Evolutionary conservation across 2,329 filamentous ascomycete species (phyloP), one percentile per base, ranked within the genome.

Genomic region (Seiridium unicorne): DNA sequence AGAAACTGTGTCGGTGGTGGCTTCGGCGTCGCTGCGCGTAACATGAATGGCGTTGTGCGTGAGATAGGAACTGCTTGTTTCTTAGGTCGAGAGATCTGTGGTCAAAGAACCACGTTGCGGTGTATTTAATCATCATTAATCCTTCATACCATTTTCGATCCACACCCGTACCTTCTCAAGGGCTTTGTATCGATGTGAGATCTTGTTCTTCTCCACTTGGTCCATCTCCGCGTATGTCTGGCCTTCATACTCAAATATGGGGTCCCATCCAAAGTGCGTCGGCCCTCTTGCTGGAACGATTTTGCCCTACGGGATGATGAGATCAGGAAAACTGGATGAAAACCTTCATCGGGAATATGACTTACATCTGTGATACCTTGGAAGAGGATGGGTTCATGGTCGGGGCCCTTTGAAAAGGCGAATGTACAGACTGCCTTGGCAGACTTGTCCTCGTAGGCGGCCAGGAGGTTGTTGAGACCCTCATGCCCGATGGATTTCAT

Each of bases 211-310:
- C 72, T 88, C 86, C 8, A 74, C 77, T 75, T 90, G 93, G 56
- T 92, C 90, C 95, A 99, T 99, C 79, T 99, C 95, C 35, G 95
- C 95, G 73, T 96, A 86, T 79, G 95, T 99, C 77, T 92, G 81
- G 47, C 93, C 93, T 65, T 96, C 84, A 67, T 96, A 94, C 77
- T 99, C 95, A 69, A 99, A 99, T 65, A 96, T 89, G 2, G 95
- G 87, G 74, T 99, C 95, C 95, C 95, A 99, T 51, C 94, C 95
- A 73, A 99, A 99, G 57, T 85, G 83, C 18, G 86, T 78, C 48
- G 92, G 89, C 5, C 95, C 95, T 72, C 95, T 84, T 26, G 93
- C 85, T 38, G 88, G 87, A 44, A 98, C 94, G 71, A 99, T 93
- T 73, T 88, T 91, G 60, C 94, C 84, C 76, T 84, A 55, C 58